Percentiles rank a stretch among this genome's conserved stretches.
phyloP scores from a whole-genome alignment of 345 rosid species.

The Dovyalis caffra region DNA sequence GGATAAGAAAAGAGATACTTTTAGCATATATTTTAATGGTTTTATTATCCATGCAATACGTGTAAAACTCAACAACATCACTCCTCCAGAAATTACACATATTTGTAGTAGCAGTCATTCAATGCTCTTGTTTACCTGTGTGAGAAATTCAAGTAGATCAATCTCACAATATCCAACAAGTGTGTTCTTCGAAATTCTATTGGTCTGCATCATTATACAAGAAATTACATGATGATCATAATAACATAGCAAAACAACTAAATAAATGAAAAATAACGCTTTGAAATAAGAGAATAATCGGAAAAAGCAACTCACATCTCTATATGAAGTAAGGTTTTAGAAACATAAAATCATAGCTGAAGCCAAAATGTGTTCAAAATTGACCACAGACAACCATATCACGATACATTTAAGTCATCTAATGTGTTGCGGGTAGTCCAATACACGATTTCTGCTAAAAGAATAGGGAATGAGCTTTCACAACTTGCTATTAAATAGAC shows the following conservation, averaged over 20 bases:
- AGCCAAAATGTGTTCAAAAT: background rate
- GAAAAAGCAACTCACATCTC: background rate
- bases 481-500: background rate
- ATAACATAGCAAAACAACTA: background rate
- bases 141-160: constrained; percentile 67
- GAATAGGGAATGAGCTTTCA: background rate
- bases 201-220: constrained; percentile 58
- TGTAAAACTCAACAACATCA: background rate
- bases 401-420: background rate
- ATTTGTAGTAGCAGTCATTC: background rate
- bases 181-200: constrained; percentile 67
- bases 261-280: background rate
- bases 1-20: background rate
- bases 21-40: background rate
- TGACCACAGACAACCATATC: background rate
- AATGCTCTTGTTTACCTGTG: constrained; percentile 43
- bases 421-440: background rate
- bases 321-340: background rate
- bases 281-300: background rate
- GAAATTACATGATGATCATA: background rate
- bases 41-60: background rate
- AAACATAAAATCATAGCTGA: background rate
- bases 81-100: background rate
- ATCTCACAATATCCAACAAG: constrained; percentile 80
- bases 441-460: background rate